Percentiles rank a stretch among this genome's conserved stretches.
Conservation (phyloP, 2,329 filamentous ascomycete genomes). For the Beauveria caledonica region DNA sequence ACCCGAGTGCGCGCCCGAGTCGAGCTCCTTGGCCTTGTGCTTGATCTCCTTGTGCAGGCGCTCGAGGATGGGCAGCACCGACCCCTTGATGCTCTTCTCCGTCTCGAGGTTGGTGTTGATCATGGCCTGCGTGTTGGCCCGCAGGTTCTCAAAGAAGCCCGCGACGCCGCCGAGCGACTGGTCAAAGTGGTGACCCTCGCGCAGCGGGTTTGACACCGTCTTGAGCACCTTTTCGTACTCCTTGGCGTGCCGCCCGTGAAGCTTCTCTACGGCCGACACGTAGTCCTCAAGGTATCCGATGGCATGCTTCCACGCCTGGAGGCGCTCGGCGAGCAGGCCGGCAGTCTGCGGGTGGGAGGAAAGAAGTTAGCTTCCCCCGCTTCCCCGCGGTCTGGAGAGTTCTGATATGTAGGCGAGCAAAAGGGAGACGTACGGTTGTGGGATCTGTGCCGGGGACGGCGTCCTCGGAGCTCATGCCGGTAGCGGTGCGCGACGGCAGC, state of each 20-base stretch:
- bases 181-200: slow-evolving; percentile 89
- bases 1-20: slow-evolving; percentile 69
- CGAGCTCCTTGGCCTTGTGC: slow-evolving; percentile 86
- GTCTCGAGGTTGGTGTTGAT: slow-evolving; percentile 86
- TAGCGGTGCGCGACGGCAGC: slow-evolving; percentile 40
- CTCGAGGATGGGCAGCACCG: slow-evolving; percentile 80
- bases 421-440: slow-evolving; percentile 38
- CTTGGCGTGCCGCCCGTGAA: slow-evolving; percentile 76
- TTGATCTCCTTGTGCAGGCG: slow-evolving; percentile 95
- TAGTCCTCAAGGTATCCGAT: slow-evolving; percentile 89
- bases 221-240: slow-evolving; percentile 95
- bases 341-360: slow-evolving; percentile 47
- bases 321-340: slow-evolving; percentile 74
- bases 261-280: slow-evolving; percentile 74
- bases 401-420: not conserved
- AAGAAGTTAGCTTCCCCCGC: not conserved
- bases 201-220: slow-evolving; percentile 79
- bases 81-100: slow-evolving; percentile 79
- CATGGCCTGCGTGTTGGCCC: slow-evolving; percentile 83
- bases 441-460: slow-evolving; percentile 52
- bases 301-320: slow-evolving; percentile 94
- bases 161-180: slow-evolving; percentile 80
- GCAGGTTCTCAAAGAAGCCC: slow-evolving; percentile 89
- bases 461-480: slow-evolving; percentile 45
- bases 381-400: not conserved